phyloP scores from a whole-genome alignment of 768 basidiomycete species.

The Agaricus sinodeliciosus region DNA sequence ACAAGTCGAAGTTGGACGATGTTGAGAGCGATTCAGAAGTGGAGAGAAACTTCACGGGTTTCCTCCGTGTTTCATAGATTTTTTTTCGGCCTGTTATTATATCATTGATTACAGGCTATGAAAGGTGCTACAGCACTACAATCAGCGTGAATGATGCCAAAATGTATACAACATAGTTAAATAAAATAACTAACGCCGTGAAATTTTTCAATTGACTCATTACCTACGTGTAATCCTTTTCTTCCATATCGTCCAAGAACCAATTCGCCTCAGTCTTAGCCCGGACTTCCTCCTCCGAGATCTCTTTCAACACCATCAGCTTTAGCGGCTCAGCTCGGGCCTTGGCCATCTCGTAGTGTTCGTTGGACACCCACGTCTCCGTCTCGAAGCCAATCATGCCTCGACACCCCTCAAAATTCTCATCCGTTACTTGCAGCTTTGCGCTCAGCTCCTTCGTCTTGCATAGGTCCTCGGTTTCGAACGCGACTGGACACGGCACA shows the following conservation, averaged over 20 bases:
- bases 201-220: constrained; percentile 13
- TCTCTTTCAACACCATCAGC: constrained; percentile 23
- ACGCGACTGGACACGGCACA: constrained; percentile 37
- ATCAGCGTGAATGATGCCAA: too few species aligned
- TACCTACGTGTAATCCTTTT: constrained; percentile 35
- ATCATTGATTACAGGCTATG: too few species aligned
- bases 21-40: not conserved
- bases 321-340: constrained; percentile 25
- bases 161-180: too few species aligned
- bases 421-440: constrained; percentile 23
- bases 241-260: constrained; percentile 44
- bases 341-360: constrained; percentile 35
- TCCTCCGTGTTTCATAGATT: not conserved
- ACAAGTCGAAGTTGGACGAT: not conserved
- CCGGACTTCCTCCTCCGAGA: constrained; percentile 28
- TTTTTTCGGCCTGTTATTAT: too few species aligned
- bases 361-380: constrained; percentile 38
- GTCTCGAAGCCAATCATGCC: constrained; percentile 24
- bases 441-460: constrained; percentile 31
- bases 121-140: too few species aligned
- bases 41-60: not conserved
- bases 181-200: not conserved
- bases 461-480: constrained; percentile 37
- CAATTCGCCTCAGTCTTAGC: constrained; percentile 33
- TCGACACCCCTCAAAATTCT: constrained; percentile 21